Conservation (phyloP, 805 yeast species). For the Yarrowia alimentaria region DNA sequence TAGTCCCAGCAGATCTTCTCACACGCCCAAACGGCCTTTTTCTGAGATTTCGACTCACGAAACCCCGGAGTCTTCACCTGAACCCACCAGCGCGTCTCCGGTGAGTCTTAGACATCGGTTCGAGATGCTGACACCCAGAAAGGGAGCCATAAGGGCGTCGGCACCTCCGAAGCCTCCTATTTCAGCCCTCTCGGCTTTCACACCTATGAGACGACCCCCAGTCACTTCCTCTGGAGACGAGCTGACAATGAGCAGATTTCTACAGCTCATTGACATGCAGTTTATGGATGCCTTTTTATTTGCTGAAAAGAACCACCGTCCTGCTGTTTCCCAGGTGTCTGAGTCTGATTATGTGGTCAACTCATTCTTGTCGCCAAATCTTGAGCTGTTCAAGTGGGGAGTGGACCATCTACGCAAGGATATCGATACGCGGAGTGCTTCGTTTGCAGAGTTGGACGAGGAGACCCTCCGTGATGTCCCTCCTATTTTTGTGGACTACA, state of each 20-base stretch:
- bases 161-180: no score
- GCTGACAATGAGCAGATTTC: conserved; percentile 8
- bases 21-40: conserved; percentile 17
- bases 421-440: conserved; percentile 6
- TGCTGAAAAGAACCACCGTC: neutral
- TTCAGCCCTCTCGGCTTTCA: neutral
- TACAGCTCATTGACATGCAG: conserved; percentile 20
- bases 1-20: no score
- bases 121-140: conserved; percentile 9
- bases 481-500: conserved; percentile 19
- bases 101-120: conserved; percentile 8
- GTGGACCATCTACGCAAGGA: conserved; percentile 16
- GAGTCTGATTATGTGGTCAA: neutral
- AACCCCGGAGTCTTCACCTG: no score
- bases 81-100: neutral
- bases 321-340: neutral
- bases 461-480: conserved; percentile 18
- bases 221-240: neutral
- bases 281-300: conserved; percentile 24
- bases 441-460: conserved; percentile 4
- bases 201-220: neutral
- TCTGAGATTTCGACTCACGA: conserved; percentile 13
- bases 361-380: conserved; percentile 3
- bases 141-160: no score
- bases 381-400: conserved; percentile 9